A percentile compares a stretch with the other conserved stretches of the same genome.
phyloP scores from a whole-genome alignment of 2,329 filamentous ascomycete species.

The Torrubiellomyces zombiae region DNA sequence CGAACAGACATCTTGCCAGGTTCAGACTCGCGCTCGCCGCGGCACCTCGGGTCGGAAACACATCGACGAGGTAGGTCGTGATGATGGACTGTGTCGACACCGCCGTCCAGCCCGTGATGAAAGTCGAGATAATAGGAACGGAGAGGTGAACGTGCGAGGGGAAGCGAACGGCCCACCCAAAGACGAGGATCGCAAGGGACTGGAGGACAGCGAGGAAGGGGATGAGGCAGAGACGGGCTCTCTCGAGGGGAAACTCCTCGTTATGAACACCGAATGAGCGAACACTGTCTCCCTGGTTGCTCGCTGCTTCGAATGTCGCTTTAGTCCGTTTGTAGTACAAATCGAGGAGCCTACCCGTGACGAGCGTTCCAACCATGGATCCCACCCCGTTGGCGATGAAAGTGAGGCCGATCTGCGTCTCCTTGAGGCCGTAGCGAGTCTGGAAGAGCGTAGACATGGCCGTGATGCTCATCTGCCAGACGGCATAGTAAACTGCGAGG shows the following conservation, averaged over 20 bases:
- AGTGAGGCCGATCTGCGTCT: slow-evolving; percentile 24
- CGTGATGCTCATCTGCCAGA: too few species aligned
- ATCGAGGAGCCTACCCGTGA: slow-evolving; percentile 36
- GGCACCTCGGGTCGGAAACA: too few species aligned
- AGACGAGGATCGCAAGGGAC: slow-evolving; percentile 24
- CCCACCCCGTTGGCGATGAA: slow-evolving; percentile 22
- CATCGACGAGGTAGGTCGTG: too few species aligned
- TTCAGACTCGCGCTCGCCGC: too few species aligned
- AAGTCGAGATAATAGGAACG: slow-evolving; percentile 30
- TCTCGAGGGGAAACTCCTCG: slow-evolving; percentile 18
- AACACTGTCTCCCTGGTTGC: slow-evolving; percentile 29
- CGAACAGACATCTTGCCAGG: too few species aligned
- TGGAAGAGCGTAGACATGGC: slow-evolving; percentile 17
- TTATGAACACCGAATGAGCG: slow-evolving; percentile 24
- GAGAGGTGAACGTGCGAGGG: slow-evolving; percentile 13
- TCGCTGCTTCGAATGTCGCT: slow-evolving; percentile 31
- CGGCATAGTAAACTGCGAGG: slow-evolving; percentile 17
- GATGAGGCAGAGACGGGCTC: slow-evolving; percentile 19
- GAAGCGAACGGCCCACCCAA: slow-evolving; percentile 9
- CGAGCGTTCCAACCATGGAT: slow-evolving; percentile 16
- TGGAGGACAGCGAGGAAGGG: slow-evolving; percentile 21
- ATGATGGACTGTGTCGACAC: too few species aligned
- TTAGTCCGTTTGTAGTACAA: slow-evolving; percentile 43
- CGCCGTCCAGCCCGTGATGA: too few species aligned
- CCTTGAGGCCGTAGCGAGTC: slow-evolving; percentile 15